Conservation (phyloP, 164 flowering plant genomes). For the Amborella trichopoda region DNA sequence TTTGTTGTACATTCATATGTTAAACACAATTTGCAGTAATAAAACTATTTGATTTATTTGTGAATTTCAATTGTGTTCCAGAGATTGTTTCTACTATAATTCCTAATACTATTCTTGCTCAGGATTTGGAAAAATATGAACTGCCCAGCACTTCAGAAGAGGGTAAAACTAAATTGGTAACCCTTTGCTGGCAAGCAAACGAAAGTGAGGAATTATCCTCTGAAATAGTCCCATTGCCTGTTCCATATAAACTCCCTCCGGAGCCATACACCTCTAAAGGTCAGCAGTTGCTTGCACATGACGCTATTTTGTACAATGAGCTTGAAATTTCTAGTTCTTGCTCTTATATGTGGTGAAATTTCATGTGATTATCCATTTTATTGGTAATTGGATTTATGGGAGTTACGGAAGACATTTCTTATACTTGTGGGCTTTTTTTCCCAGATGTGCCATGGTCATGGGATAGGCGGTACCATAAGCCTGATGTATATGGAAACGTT, state of each 20-base stretch:
- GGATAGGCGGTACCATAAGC: constrained; percentile 66
- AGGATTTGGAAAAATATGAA: not conserved
- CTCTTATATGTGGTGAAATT: not conserved
- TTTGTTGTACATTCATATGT: not conserved
- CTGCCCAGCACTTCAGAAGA: constrained; percentile 8
- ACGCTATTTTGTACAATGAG: not conserved
- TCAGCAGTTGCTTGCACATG: constrained; percentile 15
- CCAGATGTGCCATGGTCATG: constrained; percentile 98
- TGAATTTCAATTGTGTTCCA: not conserved
- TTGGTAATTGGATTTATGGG: no score
- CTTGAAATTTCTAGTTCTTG: not conserved
- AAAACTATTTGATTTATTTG: not conserved
- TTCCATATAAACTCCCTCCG: constrained; percentile 93
- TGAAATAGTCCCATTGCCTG: constrained; percentile 52
- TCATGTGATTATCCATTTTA: no score
- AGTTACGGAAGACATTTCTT: no score
- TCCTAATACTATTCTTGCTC: not conserved
- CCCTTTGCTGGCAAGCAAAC: constrained; percentile 43
- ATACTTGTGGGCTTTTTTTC: not conserved
- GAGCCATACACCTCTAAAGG: constrained; percentile 70
- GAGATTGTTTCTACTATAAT: not conserved
- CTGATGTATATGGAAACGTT: constrained; percentile 80
- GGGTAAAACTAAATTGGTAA: constrained; percentile 39
- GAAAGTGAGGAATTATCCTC: constrained; percentile 15
- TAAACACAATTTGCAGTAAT: no score